Percentiles rank a stretch among this genome's conserved stretches.
phyloP scores from a whole-genome alignment of 345 rosid genomes.

The Populus ilicifolia region DNA sequence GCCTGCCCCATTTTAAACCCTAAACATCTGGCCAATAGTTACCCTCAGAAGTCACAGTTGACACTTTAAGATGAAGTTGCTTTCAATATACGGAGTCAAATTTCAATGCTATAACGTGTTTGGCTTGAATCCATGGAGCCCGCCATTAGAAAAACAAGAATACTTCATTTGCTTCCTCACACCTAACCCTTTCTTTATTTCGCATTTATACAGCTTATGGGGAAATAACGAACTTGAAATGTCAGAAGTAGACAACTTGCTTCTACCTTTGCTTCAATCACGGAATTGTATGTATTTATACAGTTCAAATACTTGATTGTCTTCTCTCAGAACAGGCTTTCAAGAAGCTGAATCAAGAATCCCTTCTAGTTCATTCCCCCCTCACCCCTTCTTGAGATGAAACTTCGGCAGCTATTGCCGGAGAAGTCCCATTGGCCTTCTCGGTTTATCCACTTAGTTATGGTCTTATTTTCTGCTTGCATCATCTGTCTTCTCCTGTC shows the following conservation, averaged over 20 bases:
- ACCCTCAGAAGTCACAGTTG: too few species aligned
- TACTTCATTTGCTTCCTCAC: too few species aligned
- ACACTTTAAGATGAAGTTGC: too few species aligned
- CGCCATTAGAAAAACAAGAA: too few species aligned
- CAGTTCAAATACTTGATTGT: not conserved
- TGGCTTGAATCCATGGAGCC: too few species aligned
- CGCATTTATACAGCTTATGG: not conserved
- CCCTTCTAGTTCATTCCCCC: not conserved
- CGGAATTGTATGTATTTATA: not conserved
- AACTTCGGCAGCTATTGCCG: slow-evolving; percentile 10
- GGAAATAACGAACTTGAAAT: not conserved
- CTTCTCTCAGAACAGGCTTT: not conserved
- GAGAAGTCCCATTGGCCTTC: slow-evolving; percentile 34
- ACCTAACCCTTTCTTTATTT: not conserved
- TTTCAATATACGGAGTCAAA: too few species aligned
- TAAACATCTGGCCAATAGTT: too few species aligned
- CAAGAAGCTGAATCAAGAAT: not conserved
- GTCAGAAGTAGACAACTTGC: not conserved
- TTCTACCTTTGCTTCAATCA: slow-evolving; percentile 16
- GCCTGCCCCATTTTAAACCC: too few species aligned
- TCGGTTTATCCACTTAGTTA: slow-evolving; percentile 34
- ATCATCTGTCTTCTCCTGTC: slow-evolving; percentile 45
- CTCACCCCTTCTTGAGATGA: slow-evolving; percentile 29
- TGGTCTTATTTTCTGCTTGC: slow-evolving; percentile 38
- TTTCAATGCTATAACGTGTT: too few species aligned